A percentile compares a stretch with the other conserved stretches of the same genome.
Conservation (phyloP, 78 protist species). For the Parvularia atlantis region DNA sequence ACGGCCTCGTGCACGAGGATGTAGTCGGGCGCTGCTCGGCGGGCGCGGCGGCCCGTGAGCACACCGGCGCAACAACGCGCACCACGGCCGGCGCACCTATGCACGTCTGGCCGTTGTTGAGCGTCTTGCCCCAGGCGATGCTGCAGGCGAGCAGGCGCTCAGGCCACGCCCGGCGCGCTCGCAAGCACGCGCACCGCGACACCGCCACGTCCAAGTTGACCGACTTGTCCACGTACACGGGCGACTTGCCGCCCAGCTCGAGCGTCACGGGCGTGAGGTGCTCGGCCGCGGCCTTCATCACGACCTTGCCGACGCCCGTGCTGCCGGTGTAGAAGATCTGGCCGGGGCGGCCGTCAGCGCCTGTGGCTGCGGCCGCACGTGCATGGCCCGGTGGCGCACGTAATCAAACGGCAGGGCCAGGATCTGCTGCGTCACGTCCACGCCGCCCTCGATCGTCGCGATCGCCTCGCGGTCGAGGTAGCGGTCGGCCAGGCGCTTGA, state of each 20-base stretch:
- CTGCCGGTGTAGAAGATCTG: slow-evolving; percentile 64
- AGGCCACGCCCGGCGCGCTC: background rate
- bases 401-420: slow-evolving; percentile 20
- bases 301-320: slow-evolving; percentile 20
- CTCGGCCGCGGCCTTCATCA: slow-evolving; percentile 46
- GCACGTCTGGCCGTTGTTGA: slow-evolving; percentile 68
- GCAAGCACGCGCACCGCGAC: background rate
- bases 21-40: slow-evolving; percentile 75
- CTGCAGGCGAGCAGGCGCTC: no score
- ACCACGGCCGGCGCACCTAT: no score
- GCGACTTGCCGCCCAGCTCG: slow-evolving; percentile 80
- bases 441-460: background rate
- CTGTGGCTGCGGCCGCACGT: slow-evolving; percentile 23
- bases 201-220: background rate
- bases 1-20: slow-evolving; percentile 1
- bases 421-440: slow-evolving; percentile 12
- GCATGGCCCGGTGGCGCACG: slow-evolving; percentile 29
- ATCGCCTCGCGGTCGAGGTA: background rate
- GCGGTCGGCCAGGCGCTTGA: background rate
- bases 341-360: no score
- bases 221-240: background rate
- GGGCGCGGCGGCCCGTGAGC: no score
- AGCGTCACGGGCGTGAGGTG: slow-evolving; percentile 53
- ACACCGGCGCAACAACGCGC: no score
- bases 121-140: background rate